Evolutionary conservation across 176 grass and related monocot species (phyloP).

Genomic region (Elymus sibiricus): DNA sequence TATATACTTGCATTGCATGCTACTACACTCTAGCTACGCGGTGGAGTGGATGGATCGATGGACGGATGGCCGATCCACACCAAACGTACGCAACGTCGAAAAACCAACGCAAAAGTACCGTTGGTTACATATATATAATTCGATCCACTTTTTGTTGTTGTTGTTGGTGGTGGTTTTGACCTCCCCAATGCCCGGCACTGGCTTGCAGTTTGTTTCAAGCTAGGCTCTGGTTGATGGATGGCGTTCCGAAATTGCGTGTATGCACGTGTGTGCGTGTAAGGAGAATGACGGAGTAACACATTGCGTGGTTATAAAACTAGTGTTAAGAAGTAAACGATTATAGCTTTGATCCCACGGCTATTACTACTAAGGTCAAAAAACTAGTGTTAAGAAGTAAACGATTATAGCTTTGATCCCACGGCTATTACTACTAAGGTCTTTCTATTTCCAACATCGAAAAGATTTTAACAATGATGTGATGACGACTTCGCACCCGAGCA

Average conservation of each 20-base stretch:
- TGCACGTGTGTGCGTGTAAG: not conserved
- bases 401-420: no score
- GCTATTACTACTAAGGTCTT: no score
- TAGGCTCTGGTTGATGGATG: not conserved
- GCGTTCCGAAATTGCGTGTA: not conserved
- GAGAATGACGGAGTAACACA: not conserved
- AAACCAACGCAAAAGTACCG: not conserved
- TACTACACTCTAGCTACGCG: conserved; percentile 36
- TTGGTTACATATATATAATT: not conserved
- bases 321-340: no score
- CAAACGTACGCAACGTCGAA: conserved; percentile 21
- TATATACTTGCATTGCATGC: conserved; percentile 54
- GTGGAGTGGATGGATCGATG: not conserved
- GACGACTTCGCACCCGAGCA: no score
- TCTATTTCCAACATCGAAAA: no score
- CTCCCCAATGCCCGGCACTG: not conserved
- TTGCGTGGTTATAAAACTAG: not conserved
- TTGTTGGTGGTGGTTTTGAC: conserved; percentile 15
- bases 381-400: no score
- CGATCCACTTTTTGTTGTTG: not conserved
- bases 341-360: no score
- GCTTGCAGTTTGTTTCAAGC: not conserved
- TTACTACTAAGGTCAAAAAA: no score
- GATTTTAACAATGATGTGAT: no score
- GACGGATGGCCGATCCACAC: not conserved